Percentiles rank a stretch among this genome's conserved stretches.
phyloP scores from a whole-genome alignment of 2,329 filamentous ascomycete species.

The Mycosphaerella sp. region DNA sequence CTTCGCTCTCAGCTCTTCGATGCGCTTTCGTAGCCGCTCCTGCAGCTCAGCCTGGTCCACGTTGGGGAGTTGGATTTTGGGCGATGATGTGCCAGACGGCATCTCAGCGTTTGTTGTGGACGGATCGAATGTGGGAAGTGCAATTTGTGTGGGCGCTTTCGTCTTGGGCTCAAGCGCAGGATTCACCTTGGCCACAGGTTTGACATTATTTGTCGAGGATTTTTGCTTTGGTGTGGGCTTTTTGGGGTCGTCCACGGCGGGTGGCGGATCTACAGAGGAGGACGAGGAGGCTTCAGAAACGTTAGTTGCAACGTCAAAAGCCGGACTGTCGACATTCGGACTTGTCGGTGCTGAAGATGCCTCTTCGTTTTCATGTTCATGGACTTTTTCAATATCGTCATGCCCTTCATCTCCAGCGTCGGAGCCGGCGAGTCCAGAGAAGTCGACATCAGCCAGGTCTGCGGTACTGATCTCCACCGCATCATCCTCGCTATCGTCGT shows the following conservation, averaged over 20 bases:
- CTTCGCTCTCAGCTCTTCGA: conserved; percentile 75
- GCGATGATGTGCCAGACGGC: conserved; percentile 29
- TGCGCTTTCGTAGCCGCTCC: conserved; percentile 70
- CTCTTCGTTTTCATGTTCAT: conserved; percentile 29
- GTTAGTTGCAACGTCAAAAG: conserved; percentile 36
- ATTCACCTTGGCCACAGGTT: conserved; percentile 10
- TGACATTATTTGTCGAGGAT: conserved; percentile 2
- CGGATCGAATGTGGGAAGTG: conserved; percentile 14
- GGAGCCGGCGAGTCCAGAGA: conserved; percentile 27
- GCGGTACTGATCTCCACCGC: conserved; percentile 19
- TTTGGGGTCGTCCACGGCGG: conserved; percentile 19
- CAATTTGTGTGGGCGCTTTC: conserved; percentile 29
- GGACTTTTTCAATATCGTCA: conserved; percentile 20
- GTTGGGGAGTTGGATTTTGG: conserved; percentile 43
- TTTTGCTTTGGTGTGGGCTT: conserved; percentile 14
- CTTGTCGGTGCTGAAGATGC: conserved; percentile 34
- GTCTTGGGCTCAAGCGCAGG: conserved; percentile 21
- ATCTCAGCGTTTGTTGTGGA: conserved; percentile 12
- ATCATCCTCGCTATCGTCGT: conserved; percentile 20
- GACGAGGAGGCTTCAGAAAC: conserved; percentile 42
- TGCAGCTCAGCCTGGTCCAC: conserved; percentile 68
- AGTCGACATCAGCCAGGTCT: conserved; percentile 31
- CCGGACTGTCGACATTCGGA: conserved; percentile 36
- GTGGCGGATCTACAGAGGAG: conserved; percentile 40
- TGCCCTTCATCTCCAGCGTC: conserved; percentile 17